Conservation (phyloP, 768 basidiomycete species). For the Lactarius akahatsu region DNA sequence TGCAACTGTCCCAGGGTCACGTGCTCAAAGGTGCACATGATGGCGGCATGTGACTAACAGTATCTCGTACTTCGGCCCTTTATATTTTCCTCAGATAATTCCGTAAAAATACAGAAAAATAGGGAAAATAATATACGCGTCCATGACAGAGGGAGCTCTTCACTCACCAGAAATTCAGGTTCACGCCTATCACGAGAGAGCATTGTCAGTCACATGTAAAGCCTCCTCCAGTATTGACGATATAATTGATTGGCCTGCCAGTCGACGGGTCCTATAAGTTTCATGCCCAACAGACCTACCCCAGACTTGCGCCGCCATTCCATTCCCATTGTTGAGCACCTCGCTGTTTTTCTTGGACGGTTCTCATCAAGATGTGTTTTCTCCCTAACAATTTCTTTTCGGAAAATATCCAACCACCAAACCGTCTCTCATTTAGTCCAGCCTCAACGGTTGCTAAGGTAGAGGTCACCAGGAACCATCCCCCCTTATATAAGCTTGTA, state of each 20-base stretch:
- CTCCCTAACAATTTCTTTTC: conserved; percentile 2
- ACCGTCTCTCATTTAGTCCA: not conserved
- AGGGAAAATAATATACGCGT: too few species aligned
- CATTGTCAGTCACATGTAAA: not conserved
- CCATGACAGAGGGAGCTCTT: not conserved
- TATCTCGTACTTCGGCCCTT: too few species aligned
- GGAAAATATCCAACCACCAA: conserved; percentile 1
- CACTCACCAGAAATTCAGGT: not conserved
- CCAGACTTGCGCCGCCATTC: not conserved
- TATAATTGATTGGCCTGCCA: not conserved
- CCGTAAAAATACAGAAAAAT: too few species aligned
- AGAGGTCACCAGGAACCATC: too few species aligned
- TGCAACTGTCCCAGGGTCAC: too few species aligned
- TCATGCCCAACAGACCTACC: not conserved
- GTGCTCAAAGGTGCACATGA: too few species aligned
- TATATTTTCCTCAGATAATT: too few species aligned
- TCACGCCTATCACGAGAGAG: not conserved
- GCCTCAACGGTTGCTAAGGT: conserved; percentile 11
- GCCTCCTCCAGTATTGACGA: too few species aligned
- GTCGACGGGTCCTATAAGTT: conserved; percentile 3
- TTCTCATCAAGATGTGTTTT: conserved; percentile 1
- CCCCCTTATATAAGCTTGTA: too few species aligned
- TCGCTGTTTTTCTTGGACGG: not conserved
- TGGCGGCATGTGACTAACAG: too few species aligned
- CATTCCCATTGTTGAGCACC: not conserved